phyloP scores from a whole-genome alignment of 331 rosid species.

The Stylosanthes scabra region DNA sequence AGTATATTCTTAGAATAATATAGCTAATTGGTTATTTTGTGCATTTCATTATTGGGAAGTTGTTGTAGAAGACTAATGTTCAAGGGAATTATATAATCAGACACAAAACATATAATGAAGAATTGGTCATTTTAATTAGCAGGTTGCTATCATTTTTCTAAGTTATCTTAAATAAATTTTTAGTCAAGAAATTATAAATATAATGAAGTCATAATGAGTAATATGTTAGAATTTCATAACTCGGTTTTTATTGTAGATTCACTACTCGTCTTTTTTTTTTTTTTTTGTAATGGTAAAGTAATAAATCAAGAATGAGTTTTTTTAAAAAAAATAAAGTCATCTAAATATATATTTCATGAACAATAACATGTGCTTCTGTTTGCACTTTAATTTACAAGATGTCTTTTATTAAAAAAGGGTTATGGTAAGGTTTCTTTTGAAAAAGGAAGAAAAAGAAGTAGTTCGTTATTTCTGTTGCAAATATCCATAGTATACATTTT shows the following conservation, averaged over 20 bases:
- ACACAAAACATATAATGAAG: background rate
- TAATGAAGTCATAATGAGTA: background rate
- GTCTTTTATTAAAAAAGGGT: background rate
- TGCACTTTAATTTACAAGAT: background rate
- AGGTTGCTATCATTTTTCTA: background rate
- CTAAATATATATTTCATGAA: no score
- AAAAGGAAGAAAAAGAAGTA: no score
- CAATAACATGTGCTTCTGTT: no score
- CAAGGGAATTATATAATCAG: background rate
- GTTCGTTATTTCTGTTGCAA: no score
- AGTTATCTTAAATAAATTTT: background rate
- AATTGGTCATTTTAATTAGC: background rate
- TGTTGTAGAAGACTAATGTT: background rate
- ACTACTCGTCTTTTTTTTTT: no score
- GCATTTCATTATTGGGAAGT: background rate
- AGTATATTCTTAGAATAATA: slow-evolving; percentile 15
- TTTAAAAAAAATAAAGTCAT: no score
- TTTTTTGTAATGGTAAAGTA: no score
- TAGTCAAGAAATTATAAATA: background rate
- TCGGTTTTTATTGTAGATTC: no score
- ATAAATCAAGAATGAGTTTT: no score
- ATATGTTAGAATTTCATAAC: no score
- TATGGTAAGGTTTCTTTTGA: no score
- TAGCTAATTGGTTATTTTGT: background rate
- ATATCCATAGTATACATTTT: background rate